Base-by-base conservation (phyloP, 129 eudicot species). In the Escallonia herrerae region DNA sequence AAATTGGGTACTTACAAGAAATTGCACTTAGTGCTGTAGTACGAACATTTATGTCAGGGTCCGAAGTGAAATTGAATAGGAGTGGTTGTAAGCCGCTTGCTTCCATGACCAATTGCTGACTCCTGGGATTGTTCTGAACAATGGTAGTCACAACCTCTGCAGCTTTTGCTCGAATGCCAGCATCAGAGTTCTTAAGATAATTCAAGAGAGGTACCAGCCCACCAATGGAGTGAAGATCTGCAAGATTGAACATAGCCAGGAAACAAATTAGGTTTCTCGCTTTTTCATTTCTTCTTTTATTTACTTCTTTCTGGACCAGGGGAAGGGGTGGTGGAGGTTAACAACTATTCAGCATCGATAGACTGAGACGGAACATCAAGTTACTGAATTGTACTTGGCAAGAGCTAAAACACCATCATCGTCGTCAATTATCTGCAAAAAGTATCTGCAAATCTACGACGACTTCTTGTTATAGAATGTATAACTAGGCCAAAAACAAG, bases 21-120 rank as follows among this genome's bases (percentile, higher is more conserved):
- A 91, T 81, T 44, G 98, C 98, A 43, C 96, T 95, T 42, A 91
- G 96, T 8, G 98, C 82, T 72, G 88, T 86, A 52, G 98, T 91
- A 5, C 95, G 95, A 51, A 60, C 86, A 6, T 67, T 65, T 61
- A 87, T 75, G 77, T 91, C 95, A 44, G 89, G 82, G 79, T 91
- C 98, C 4, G 96, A 88, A 41, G 87, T 60, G 43, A 91, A 81
- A 66, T 85, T 85, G 2, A 74, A 59, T 7, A 91, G 76, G 51
- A 91, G 85, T 9, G 96, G 95, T 62, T 88, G 95, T 46, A 91
- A 70, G 39, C 98, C 98, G 65, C 82, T 88, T 50, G 95, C 98
- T 68, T 91, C 98, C 96, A 91, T 91, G 40, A 91, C 98, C 76
- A 91, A 68, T 56, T 91, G 96, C 42, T 91, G 98, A 70, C 98